Conservation (phyloP, 2,329 filamentous ascomycete species). For the Fusarium cicatricum region DNA sequence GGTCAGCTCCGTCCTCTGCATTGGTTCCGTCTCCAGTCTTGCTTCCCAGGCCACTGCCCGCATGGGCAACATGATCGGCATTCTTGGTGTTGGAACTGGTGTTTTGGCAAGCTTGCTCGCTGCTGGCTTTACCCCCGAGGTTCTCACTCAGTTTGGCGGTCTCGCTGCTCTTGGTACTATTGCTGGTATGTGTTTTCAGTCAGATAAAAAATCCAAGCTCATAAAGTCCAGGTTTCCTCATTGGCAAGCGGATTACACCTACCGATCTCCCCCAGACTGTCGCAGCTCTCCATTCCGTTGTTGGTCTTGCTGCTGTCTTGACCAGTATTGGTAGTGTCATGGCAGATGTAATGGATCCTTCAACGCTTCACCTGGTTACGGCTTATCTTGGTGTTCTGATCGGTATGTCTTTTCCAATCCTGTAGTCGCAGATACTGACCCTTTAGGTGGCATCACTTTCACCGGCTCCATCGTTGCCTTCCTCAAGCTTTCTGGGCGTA, state of each 20-base stretch:
- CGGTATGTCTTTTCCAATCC: constrained; percentile 51
- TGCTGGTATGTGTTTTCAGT: constrained; percentile 52
- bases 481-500: constrained; percentile 82
- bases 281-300: constrained; percentile 87
- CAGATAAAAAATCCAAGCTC: not conserved
- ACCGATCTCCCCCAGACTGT: constrained; percentile 91
- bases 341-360: constrained; percentile 72
- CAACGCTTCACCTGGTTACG: constrained; percentile 83
- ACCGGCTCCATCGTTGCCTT: constrained; percentile 92
- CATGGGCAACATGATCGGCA: constrained; percentile 85
- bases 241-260: constrained; percentile 86
- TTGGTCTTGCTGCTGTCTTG: constrained; percentile 86
- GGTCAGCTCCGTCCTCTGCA: constrained; percentile 84
- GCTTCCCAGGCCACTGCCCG: constrained; percentile 85
- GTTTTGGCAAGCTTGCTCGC: constrained; percentile 84
- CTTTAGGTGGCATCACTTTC: constrained; percentile 78
- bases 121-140: constrained; percentile 80
- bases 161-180: constrained; percentile 77
- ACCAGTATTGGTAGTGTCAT: constrained; percentile 90
- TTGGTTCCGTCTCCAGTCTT: constrained; percentile 82
- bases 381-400: constrained; percentile 89
- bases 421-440: not conserved
- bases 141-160: constrained; percentile 79
- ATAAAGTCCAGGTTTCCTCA: constrained; percentile 66
- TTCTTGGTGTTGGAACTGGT: constrained; percentile 83